Evolutionary conservation across 192 early-diverging fungal species (phyloP).

Genomic region (Phycomyces nitens): DNA sequence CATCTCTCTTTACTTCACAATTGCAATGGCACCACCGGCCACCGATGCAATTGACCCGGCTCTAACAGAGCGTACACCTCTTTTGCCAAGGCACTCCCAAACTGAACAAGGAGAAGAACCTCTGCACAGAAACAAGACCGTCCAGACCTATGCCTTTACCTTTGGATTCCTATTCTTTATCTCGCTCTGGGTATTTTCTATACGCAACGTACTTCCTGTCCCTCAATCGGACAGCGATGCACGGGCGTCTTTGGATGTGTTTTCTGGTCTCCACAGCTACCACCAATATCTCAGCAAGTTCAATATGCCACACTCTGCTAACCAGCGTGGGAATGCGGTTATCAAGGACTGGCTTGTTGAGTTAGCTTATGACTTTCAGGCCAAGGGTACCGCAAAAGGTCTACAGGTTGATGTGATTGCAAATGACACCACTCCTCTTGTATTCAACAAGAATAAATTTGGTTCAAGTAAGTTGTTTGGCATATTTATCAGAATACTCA

Average conservation of each 20-base stretch:
- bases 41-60: no score
- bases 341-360: constrained; percentile 24
- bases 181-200: no score
- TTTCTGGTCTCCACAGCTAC: constrained; percentile 32
- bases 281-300: constrained; percentile 30
- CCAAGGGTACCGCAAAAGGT: constrained; percentile 5
- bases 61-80: no score
- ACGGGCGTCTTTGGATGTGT: constrained; percentile 5
- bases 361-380: neutral
- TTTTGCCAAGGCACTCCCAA: no score
- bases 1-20: no score
- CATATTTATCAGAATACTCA: no score
- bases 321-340: constrained; percentile 22
- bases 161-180: no score
- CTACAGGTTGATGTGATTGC: constrained; percentile 22
- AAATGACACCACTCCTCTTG: constrained; percentile 18
- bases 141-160: no score
- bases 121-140: no score
- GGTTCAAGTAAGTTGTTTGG: neutral
- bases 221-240: neutral
- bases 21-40: no score
- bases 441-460: neutral
- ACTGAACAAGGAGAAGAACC: no score
- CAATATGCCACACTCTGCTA: constrained; percentile 32
- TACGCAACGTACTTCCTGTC: neutral